These are phyloP conservation scores for Fonsecaea multimorphosa DNA, from an alignment of 2,329 filamentous ascomycete species.

Conservation along the genomic window DNA sequence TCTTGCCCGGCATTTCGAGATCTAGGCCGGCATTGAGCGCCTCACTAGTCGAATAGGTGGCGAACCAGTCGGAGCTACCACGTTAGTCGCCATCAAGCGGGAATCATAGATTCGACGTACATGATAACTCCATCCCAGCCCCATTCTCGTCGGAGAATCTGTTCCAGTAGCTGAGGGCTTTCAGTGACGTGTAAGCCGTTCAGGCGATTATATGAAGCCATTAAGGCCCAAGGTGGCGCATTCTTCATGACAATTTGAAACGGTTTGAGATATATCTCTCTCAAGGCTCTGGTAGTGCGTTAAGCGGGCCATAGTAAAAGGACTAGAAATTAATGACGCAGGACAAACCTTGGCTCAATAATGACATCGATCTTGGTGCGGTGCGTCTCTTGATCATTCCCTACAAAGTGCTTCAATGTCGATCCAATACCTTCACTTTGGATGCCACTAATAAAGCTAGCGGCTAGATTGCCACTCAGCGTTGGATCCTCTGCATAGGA, in stretches of 20 bases:
- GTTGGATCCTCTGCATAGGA: constrained; percentile 82
- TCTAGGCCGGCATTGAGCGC: constrained; percentile 41
- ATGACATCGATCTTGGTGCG: constrained; percentile 49
- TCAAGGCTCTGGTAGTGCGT: constrained; percentile 49
- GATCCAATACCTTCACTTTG: constrained; percentile 75
- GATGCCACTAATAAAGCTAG: constrained; percentile 71
- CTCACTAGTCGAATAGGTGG: constrained; percentile 37
- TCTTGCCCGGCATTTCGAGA: constrained; percentile 41
- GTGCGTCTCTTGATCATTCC: constrained; percentile 54
- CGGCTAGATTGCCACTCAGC: constrained; percentile 73
- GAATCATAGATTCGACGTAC: constrained; percentile 39
- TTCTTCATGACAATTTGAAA: constrained; percentile 66
- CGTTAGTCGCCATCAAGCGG: neutral
- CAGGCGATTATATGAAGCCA: constrained; percentile 65
- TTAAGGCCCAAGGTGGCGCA: constrained; percentile 60
- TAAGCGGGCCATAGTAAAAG: neutral
- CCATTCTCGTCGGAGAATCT: constrained; percentile 54
- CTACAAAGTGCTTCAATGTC: constrained; percentile 70
- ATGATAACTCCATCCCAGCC: constrained; percentile 53
- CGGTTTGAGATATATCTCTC: constrained; percentile 68
- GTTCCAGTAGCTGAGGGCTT: constrained; percentile 47
- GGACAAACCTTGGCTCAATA: constrained; percentile 50
- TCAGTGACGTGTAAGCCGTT: constrained; percentile 55
- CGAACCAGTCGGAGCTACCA: constrained; percentile 47
- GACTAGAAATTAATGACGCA: neutral